Conservation (phyloP, 2,329 filamentous ascomycete species). For the Sclerotinia nivalis region DNA sequence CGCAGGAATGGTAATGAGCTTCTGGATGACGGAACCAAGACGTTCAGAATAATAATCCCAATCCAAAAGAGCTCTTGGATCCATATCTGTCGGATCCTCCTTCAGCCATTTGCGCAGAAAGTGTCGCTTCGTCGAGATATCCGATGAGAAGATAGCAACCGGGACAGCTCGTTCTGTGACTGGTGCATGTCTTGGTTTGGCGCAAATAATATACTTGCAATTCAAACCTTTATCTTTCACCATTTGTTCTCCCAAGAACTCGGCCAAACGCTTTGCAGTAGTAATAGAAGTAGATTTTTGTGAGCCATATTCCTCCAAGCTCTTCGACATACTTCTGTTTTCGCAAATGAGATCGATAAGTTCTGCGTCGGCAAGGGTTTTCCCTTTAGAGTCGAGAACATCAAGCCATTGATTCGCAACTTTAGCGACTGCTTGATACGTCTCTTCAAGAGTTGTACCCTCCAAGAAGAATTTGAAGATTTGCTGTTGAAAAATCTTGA, state of each 20-base stretch:
- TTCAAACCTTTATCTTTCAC: conserved; percentile 98
- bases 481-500: conserved; percentile 99
- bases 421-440: conserved; percentile 87
- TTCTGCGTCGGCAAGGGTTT: conserved; percentile 91
- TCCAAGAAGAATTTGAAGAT: conserved; percentile 99
- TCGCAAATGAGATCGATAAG: conserved; percentile 99
- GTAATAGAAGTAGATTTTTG: conserved; percentile 99
- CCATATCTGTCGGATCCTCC: conserved; percentile 87
- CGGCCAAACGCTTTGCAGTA: conserved; percentile 88
- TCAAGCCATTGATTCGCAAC: conserved; percentile 97
- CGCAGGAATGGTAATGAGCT: conserved; percentile 96
- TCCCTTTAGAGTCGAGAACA: conserved; percentile 84
- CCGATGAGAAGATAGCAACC: conserved; percentile 95
- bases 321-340: conserved; percentile 97
- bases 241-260: conserved; percentile 98
- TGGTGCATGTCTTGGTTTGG: conserved; percentile 80
- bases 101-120: conserved; percentile 95
- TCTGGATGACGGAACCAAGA: conserved; percentile 95
- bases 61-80: conserved; percentile 85
- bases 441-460: conserved; percentile 81
- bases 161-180: conserved; percentile 94
- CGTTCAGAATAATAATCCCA: conserved; percentile 98
- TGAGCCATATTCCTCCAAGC: conserved; percentile 88
- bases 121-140: conserved; percentile 80
- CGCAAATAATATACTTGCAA: conserved; percentile 99